phyloP scores from a whole-genome alignment of 768 basidiomycete genomes.

The Mycena floridula region DNA sequence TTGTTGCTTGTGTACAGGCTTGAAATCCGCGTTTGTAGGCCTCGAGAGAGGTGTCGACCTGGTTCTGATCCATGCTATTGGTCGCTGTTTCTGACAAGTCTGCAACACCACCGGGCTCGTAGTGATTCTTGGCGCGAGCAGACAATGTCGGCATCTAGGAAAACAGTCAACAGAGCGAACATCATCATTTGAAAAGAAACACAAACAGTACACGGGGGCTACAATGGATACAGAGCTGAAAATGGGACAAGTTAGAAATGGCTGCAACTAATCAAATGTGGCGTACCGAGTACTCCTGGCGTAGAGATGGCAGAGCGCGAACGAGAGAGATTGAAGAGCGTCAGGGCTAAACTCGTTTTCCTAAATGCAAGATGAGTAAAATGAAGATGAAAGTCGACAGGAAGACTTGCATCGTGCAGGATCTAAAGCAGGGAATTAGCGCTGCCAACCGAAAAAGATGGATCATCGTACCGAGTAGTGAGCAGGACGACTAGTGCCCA shows the following conservation, averaged over 20 bases:
- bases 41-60: constrained; percentile 36
- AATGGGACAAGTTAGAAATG: too few species aligned
- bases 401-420: constrained; percentile 17
- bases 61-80: constrained; percentile 30
- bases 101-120: constrained; percentile 50
- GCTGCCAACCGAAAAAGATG: too few species aligned
- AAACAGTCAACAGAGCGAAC: neutral
- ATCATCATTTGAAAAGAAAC: neutral
- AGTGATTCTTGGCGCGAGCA: constrained; percentile 75
- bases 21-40: constrained; percentile 49
- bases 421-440: constrained; percentile 19
- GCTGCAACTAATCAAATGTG: too few species aligned
- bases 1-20: constrained; percentile 47
- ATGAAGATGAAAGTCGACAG: neutral
- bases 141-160: constrained; percentile 27
- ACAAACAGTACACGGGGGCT: constrained; percentile 75
- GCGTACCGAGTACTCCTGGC: constrained; percentile 76
- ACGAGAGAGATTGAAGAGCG: constrained; percentile 58
- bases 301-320: constrained; percentile 64
- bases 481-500: constrained; percentile 56
- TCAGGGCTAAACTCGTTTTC: constrained; percentile 57
- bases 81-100: constrained; percentile 59
- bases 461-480: constrained; percentile 34
- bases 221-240: constrained; percentile 80
- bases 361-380: constrained; percentile 1